Evolutionary conservation across 2,329 filamentous ascomycete genomes (phyloP).

Genomic region (Curvularia hawaiiensis): DNA sequence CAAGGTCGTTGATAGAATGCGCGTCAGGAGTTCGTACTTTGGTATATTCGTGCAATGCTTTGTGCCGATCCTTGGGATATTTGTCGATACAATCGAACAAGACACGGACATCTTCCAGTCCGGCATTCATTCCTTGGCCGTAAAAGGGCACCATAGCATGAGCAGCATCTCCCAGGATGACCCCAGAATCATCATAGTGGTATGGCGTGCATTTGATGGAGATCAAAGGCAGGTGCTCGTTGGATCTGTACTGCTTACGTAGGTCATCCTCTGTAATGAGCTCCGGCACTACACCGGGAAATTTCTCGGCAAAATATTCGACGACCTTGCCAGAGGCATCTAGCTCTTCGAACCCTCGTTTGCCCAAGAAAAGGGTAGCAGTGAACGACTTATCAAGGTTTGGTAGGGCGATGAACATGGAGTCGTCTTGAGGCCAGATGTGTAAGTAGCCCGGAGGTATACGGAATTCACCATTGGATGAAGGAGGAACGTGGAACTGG

Average conservation of each 20-base stretch:
- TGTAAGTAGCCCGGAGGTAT: conserved; percentile 94
- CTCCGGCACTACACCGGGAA: conserved; percentile 78
- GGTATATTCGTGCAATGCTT: conserved; percentile 75
- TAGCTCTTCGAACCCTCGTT: conserved; percentile 69
- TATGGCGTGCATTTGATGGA: conserved; percentile 92
- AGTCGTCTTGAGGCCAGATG: conserved; percentile 92
- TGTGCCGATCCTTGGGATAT: conserved; percentile 53
- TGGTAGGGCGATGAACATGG: conserved; percentile 99
- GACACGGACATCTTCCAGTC: conserved; percentile 89
- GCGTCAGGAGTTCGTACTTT: conserved; percentile 75
- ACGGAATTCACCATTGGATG: conserved; percentile 62
- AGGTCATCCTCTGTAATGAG: conserved; percentile 72
- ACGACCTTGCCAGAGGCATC: conserved; percentile 67
- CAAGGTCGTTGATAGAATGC: conserved; percentile 89
- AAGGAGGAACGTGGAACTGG: conserved; percentile 81
- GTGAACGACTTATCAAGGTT: conserved; percentile 89
- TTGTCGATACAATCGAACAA: conserved; percentile 83
- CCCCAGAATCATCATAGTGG: conserved; percentile 75
- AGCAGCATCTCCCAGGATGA: conserved; percentile 90
- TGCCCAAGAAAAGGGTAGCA: conserved; percentile 88
- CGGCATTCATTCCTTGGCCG: conserved; percentile 96
- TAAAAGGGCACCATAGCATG: conserved; percentile 99
- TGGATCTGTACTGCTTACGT: conserved; percentile 73
- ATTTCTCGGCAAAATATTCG: conserved; percentile 79
- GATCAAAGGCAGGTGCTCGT: conserved; percentile 91